Base-by-base conservation (phyloP, 2,329 filamentous ascomycete genomes). In the Stemphylium lycopersici region DNA sequence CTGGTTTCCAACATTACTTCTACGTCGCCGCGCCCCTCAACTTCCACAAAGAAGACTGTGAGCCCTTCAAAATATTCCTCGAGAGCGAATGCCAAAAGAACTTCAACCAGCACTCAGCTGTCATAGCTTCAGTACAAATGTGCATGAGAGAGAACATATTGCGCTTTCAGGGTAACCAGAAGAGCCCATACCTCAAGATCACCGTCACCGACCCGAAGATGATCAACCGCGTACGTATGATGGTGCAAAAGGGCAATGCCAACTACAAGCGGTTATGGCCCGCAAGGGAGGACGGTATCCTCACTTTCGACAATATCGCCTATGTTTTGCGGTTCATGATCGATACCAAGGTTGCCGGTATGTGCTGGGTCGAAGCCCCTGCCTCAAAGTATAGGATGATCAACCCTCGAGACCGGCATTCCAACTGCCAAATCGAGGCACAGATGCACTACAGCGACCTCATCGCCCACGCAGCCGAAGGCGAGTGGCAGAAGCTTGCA, bases 291-390 rank as follows among this genome's bases (percentile, higher is more conserved):
- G 85, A 84, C 16, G 89, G 89, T 16, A 87, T 98, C 61, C 84
- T 93, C 74, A 98, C 95, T 0, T 99, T 93, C 68, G 95, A 99
- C 79, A 97, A 89, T 64, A 93, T 99, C 52, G 91, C 96, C 80
- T 99, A 97, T 71, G 86, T 98, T 22, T 78, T 98, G 62, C 85
- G 95, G 46, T 98, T 99, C 77, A 99, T 99, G 95, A 93, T 99
- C 44, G 95, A 99, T 75, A 96, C 90, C 63, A 89, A 93, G 75
- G 89, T 99, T 39, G 84, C 90, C 52, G 95, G 95, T 60, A 99
- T 99, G 95, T 93, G 92, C 1, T 99, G 95, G 95, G 91, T 98
- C 0, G 91, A 96, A 75, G 90, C 88, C 15, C 88, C 90, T 18
- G 83, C 88, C 3, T 83, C 82, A 26, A 87, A 87, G 58, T 97